These are phyloP conservation scores for Dryadomyces sulphureus DNA, from an alignment of 2,329 filamentous ascomycete species.

Conservation along the genomic window DNA sequence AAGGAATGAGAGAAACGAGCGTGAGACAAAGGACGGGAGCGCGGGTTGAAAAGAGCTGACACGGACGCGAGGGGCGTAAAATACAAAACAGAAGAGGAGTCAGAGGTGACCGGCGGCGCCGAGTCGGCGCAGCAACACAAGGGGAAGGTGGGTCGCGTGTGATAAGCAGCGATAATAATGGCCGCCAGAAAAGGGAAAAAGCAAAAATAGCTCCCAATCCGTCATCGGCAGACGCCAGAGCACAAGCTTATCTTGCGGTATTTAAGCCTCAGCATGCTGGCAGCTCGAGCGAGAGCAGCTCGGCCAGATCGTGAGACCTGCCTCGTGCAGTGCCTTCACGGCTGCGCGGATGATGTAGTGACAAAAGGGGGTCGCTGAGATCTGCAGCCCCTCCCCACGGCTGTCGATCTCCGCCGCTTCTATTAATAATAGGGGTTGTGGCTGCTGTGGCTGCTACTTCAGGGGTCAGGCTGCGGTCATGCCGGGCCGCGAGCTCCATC, in stretches of 20 bases:
- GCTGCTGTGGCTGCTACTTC: not conserved
- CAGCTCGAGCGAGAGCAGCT: not conserved
- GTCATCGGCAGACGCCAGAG: no score
- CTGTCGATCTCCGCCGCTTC: not conserved
- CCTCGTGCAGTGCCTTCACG: not conserved
- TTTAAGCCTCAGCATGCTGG: not conserved
- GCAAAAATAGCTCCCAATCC: not conserved
- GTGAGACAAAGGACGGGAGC: not conserved
- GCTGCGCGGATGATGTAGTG: not conserved
- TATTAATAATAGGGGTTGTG: no score
- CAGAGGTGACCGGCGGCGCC: not conserved
- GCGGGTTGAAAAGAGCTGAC: not conserved
- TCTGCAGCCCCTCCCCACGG: no score
- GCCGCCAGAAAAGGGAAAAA: not conserved
- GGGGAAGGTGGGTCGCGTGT: not conserved
- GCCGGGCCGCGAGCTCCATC: slow-evolving; percentile 3
- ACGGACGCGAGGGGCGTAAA: no score
- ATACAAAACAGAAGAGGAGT: not conserved
- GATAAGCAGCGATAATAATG: not conserved
- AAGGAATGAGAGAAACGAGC: not conserved
- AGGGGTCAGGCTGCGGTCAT: not conserved
- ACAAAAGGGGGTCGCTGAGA: not conserved
- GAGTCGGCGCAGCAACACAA: slow-evolving; percentile 1
- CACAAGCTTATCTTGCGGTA: no score
- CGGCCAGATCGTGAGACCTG: slow-evolving; percentile 2